Conservation (phyloP, 306 rosid species). For the Cicer bijugum region DNA sequence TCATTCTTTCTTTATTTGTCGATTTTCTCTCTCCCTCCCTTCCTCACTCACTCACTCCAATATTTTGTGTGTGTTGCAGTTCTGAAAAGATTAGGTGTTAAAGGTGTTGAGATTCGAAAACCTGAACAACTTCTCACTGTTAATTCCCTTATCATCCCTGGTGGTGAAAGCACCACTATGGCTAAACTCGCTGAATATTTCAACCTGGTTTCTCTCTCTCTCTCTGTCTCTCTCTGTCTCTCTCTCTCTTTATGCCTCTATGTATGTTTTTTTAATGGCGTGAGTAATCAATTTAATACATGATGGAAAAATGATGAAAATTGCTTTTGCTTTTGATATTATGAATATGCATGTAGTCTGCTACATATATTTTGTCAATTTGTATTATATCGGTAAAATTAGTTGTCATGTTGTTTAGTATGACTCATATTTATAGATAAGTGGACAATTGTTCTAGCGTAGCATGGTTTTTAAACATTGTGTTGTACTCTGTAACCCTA, state of each 20-base stretch:
- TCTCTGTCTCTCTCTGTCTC: not conserved
- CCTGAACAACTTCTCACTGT: slow-evolving; percentile 81
- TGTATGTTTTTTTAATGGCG: not conserved
- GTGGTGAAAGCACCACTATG: slow-evolving; percentile 99
- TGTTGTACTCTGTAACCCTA: not conserved
- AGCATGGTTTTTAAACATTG: not conserved
- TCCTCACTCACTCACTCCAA: not conserved
- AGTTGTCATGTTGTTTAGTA: not conserved
- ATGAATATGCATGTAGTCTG: not conserved
- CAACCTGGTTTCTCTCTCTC: slow-evolving; percentile 62
- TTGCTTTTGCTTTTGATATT: not conserved
- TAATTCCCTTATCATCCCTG: slow-evolving; percentile 87
- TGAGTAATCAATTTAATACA: not conserved
- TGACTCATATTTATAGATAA: not conserved
- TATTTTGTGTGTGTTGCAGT: slow-evolving; percentile 50
- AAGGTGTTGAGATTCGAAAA: slow-evolving; percentile 85
- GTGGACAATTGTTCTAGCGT: not conserved
- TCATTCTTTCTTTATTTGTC: not conserved
- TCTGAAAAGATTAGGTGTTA: slow-evolving; percentile 82
- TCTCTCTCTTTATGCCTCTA: not conserved
- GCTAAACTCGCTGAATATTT: slow-evolving; percentile 91
- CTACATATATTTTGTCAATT: not conserved
- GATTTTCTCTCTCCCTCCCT: not conserved
- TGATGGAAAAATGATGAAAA: not conserved
- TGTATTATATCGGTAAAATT: not conserved